phyloP scores from a whole-genome alignment of 140 eudicot species.

The Stevia rebaudiana region DNA sequence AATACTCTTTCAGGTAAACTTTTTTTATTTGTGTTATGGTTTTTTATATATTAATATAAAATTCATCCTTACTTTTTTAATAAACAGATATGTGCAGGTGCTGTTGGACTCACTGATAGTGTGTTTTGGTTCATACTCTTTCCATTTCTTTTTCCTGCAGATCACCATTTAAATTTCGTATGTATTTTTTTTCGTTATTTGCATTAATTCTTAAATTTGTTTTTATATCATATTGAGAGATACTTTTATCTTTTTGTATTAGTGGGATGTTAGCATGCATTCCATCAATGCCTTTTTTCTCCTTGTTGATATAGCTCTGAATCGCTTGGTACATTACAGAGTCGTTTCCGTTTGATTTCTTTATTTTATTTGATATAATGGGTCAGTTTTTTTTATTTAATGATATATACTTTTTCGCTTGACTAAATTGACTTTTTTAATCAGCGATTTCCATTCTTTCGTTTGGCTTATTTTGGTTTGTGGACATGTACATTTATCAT shows the following conservation, averaged over 20 bases:
- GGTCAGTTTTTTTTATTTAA: background rate
- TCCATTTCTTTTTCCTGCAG: constrained; percentile 51
- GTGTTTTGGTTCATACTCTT: constrained; percentile 73
- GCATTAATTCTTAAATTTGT: constrained; percentile 4
- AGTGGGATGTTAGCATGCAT: constrained; percentile 65
- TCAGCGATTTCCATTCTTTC: constrained; percentile 82
- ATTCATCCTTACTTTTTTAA: background rate
- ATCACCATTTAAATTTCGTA: constrained; percentile 50
- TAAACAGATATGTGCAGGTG: constrained; percentile 64
- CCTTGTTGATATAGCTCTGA: constrained; percentile 57
- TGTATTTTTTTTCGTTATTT: constrained; percentile 19
- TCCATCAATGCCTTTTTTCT: constrained; percentile 67
- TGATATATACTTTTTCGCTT: background rate
- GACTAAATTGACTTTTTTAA: constrained; percentile 21
- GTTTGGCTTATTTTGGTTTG: constrained; percentile 55
- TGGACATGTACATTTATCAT: constrained; percentile 61
- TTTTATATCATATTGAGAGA: constrained; percentile 5
- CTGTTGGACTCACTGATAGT: constrained; percentile 70
- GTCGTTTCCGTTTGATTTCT: background rate
- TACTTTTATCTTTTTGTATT: constrained; percentile 17
- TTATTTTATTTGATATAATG: background rate
- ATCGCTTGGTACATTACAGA: constrained; percentile 49
- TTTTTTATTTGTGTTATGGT: background rate
- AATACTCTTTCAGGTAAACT: constrained; percentile 60
- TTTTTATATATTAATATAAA: background rate